Percentiles rank a stretch among this genome's conserved stretches.
phyloP scores from a whole-genome alignment of 1,284 basidiomycete genomes.

The Anthracocystis walkeri region DNA sequence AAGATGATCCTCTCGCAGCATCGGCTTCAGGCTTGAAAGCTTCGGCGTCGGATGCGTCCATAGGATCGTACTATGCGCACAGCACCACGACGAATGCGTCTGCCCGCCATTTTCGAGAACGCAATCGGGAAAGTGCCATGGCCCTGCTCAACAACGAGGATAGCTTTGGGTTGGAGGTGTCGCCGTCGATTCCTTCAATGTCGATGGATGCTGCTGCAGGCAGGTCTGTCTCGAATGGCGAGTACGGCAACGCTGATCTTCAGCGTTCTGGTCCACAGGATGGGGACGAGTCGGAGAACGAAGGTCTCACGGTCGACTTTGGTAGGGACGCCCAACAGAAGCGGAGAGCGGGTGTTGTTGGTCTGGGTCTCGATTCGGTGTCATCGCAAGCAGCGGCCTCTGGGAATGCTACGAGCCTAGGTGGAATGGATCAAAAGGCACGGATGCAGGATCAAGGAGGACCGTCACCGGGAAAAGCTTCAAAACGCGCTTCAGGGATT shows the following conservation, averaged over 20 bases:
- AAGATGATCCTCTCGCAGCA: constrained; percentile 5
- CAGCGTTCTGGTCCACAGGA: constrained; percentile 1
- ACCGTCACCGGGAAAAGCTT: constrained; percentile 2
- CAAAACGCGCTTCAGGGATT: constrained; percentile 10
- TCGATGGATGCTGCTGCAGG: constrained; percentile 11
- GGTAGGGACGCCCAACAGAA: constrained; percentile 11
- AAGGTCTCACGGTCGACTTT: constrained; percentile 25
- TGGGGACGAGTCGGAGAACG: constrained; percentile 12
- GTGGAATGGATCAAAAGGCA: not conserved
- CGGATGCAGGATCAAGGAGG: not conserved
- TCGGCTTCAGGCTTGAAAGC: constrained; percentile 16
- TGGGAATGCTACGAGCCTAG: not conserved
- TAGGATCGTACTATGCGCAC: constrained; percentile 35
- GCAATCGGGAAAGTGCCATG: constrained; percentile 42
- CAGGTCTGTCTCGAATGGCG: not conserved
- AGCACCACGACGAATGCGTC: constrained; percentile 34
- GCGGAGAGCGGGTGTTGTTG: constrained; percentile 37
- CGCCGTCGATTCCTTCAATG: constrained; percentile 9
- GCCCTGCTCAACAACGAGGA: constrained; percentile 44
- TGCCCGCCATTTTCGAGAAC: constrained; percentile 28
- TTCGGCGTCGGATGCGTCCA: constrained; percentile 33
- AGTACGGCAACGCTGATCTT: not conserved
- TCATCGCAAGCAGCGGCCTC: not conserved
- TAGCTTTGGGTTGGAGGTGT: constrained; percentile 32
- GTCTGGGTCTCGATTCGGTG: constrained; percentile 28